These are phyloP conservation scores for Penicillium alfredii DNA, from an alignment of 495 filamentous ascomycete species.

Conservation along the genomic window DNA sequence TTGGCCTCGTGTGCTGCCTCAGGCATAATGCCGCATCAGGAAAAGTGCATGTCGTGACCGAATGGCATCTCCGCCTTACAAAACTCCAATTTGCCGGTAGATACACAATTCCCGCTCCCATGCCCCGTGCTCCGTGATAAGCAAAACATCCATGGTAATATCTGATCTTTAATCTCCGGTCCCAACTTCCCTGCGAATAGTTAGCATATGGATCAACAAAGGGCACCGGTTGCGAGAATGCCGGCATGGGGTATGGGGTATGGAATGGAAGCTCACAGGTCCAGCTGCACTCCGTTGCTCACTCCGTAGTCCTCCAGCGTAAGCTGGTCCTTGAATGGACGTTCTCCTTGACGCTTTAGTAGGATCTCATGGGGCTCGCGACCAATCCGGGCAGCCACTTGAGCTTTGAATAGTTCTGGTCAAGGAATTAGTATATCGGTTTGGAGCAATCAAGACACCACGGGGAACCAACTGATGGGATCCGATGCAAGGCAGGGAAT, in stretches of 20 bases:
- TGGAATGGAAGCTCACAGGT: constrained; percentile 49
- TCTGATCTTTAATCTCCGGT: constrained; percentile 59
- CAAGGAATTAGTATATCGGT: constrained; percentile 13
- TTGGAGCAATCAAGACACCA: not conserved
- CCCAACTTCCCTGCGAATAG: constrained; percentile 55
- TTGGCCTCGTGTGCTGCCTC: too few species aligned
- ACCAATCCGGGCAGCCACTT: constrained; percentile 81
- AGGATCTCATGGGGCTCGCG: constrained; percentile 85
- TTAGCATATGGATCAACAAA: too few species aligned
- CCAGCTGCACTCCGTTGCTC: constrained; percentile 81
- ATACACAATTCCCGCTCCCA: constrained; percentile 10
- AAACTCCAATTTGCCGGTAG: constrained; percentile 26
- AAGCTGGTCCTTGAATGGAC: constrained; percentile 85
- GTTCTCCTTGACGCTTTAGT: constrained; percentile 82
- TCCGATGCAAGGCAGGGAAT: constrained; percentile 83
- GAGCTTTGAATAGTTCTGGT: constrained; percentile 72
- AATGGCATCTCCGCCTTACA: not conserved
- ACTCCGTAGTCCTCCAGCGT: constrained; percentile 86
- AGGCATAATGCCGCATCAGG: constrained; percentile 26
- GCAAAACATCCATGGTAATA: constrained; percentile 25
- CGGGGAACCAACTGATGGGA: constrained; percentile 50
- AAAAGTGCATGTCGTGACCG: constrained; percentile 21
- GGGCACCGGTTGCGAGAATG: too few species aligned
- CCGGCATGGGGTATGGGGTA: constrained; percentile 1
- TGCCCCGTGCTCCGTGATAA: constrained; percentile 14